Conservation (phyloP, 2,329 filamentous ascomycete species). For the Pseudogymnoascus sp. region DNA sequence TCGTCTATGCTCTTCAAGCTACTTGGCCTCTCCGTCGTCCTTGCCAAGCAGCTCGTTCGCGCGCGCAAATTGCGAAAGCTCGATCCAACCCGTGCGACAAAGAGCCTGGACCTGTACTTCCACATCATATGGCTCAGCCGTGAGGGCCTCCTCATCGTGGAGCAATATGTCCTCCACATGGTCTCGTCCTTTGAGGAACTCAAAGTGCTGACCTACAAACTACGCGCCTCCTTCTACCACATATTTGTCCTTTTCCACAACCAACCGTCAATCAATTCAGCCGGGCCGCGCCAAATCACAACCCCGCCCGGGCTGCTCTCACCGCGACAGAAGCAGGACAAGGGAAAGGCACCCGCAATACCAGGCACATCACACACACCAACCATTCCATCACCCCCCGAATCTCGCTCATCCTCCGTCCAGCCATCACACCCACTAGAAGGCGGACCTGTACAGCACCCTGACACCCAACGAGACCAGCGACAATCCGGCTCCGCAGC, state of each 20-base stretch:
- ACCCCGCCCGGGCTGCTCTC: slow-evolving; percentile 31
- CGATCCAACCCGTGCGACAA: slow-evolving; percentile 69
- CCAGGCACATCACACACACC: slow-evolving; percentile 14
- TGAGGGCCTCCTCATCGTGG: slow-evolving; percentile 81
- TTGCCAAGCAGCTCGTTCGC: slow-evolving; percentile 73
- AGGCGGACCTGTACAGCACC: slow-evolving; percentile 36
- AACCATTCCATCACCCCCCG: slow-evolving; percentile 13
- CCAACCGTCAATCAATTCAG: slow-evolving; percentile 55
- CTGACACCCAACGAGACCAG: slow-evolving; percentile 33
- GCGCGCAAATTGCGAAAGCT: slow-evolving; percentile 75
- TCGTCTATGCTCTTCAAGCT: slow-evolving; percentile 82
- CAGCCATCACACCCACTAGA: slow-evolving; percentile 27
- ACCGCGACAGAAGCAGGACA: slow-evolving; percentile 23
- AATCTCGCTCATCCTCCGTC: slow-evolving; percentile 23
- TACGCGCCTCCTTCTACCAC: slow-evolving; percentile 90
- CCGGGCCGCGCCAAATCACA: slow-evolving; percentile 26
- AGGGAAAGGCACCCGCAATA: slow-evolving; percentile 20
- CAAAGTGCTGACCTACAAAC: slow-evolving; percentile 82
- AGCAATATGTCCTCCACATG: slow-evolving; percentile 80
- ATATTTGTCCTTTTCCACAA: slow-evolving; percentile 97
- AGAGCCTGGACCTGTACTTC: slow-evolving; percentile 73
- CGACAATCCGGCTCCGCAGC: slow-evolving; percentile 38
- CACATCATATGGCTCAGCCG: slow-evolving; percentile 94
- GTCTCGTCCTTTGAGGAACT: slow-evolving; percentile 71
- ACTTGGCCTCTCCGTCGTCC: slow-evolving; percentile 78